Percentiles rank a stretch among this genome's conserved stretches.
Conservation (phyloP, 768 basidiomycete species). For the Chalciporus piperatus region DNA sequence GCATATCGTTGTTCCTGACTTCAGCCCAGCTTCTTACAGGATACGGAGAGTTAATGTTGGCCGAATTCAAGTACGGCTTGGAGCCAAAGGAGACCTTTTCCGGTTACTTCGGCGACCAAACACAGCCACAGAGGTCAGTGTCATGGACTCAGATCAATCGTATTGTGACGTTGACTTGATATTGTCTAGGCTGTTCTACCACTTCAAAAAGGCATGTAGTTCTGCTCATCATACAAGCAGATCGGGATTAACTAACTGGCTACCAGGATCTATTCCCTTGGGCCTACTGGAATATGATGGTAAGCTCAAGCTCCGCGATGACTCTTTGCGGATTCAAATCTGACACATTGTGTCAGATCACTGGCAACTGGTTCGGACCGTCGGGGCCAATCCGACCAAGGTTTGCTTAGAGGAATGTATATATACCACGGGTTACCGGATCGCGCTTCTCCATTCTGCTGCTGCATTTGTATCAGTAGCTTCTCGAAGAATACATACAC, state of each 20-base stretch:
- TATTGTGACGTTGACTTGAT: conserved; percentile 5
- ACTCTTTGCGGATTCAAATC: not conserved
- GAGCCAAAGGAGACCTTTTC: conserved; percentile 86
- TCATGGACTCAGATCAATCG: not conserved
- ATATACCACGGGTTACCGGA: not conserved
- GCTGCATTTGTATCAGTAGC: not conserved
- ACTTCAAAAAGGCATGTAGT: conserved; percentile 70
- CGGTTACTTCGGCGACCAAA: conserved; percentile 65
- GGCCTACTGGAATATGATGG: conserved; percentile 78
- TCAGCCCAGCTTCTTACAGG: conserved; percentile 65
- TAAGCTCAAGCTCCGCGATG: conserved; percentile 23
- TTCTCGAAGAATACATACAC: conserved; percentile 4
- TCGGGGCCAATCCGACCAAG: conserved; percentile 40
- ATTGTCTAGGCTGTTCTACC: conserved; percentile 65
- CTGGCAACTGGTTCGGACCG: conserved; percentile 49
- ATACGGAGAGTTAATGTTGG: conserved; percentile 79
- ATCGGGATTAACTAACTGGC: not conserved
- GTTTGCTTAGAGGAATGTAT: conserved; percentile 24
- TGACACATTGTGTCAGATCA: conserved; percentile 24
- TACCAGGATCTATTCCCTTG: conserved; percentile 35
- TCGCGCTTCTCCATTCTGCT: not conserved
- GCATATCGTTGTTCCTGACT: conserved; percentile 2
- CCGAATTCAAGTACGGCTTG: conserved; percentile 92
- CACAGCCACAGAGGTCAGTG: conserved; percentile 63
- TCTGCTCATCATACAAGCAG: not conserved